Evolutionary conservation across 352 stramenopile species (phyloP).

Genomic region (Proteromonas lacertae): DNA sequence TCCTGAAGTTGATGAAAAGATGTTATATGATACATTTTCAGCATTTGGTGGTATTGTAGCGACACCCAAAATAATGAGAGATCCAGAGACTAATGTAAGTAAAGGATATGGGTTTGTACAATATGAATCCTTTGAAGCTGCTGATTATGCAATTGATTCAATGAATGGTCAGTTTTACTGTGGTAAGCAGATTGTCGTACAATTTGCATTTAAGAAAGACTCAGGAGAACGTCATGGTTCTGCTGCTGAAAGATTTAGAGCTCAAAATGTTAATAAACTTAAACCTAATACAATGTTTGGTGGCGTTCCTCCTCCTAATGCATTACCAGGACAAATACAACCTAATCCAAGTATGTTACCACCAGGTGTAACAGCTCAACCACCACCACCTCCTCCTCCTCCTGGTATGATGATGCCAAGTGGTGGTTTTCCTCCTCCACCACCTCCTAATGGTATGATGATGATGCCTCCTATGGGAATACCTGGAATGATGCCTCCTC

Average conservation of each 20-base stretch:
- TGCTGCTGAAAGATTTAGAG: conserved; percentile 29
- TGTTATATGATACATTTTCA: conserved; percentile 94
- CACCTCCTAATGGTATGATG: not conserved
- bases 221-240: conserved; percentile 52
- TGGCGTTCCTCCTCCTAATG: not conserved
- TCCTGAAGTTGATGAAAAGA: conserved; percentile 83
- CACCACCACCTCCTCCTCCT: not conserved
- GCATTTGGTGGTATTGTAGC: conserved; percentile 82
- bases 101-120: conserved; percentile 86
- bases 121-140: conserved; percentile 80
- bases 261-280: conserved; percentile 15
- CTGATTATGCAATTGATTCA: conserved; percentile 87
- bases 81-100: conserved; percentile 41
- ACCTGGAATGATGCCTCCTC: not conserved
- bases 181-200: conserved; percentile 79
- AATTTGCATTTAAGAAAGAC: conserved; percentile 96
- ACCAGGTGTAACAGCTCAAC: not conserved
- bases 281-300: conserved; percentile 5
- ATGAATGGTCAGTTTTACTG: conserved; percentile 95
- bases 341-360: not conserved
- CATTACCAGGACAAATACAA: not conserved
- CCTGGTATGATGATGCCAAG: not conserved
- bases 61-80: conserved; percentile 38
- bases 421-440: not conserved
- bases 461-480: not conserved